Base-by-base conservation (phyloP, 2,329 filamentous ascomycete species). In the Pezicula radicicola region DNA sequence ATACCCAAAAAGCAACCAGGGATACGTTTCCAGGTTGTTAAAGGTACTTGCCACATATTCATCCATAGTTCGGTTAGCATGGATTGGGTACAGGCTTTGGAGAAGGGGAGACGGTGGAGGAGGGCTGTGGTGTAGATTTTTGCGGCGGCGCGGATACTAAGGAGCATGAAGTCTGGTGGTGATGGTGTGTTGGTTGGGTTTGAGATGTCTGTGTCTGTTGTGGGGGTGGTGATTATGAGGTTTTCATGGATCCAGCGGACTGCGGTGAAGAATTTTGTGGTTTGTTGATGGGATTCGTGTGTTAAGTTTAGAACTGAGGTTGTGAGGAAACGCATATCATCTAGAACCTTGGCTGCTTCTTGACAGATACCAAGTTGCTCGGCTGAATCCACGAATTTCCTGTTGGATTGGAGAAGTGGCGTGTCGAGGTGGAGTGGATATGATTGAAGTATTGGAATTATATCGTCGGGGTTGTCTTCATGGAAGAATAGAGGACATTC, bases 1-100 rank as follows among this genome's bases (percentile, higher is more conserved):
- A 68, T 50, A 64, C 65, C 68, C 19, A 66, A 52, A 46, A 66
- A 68, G 1, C 67, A 59, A 3, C 66, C 67, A 0, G 66, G 67
- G 3, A 63, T 61, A 16, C 50, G 45, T 49, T 67, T 68, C 67
- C 67, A 69, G 3, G 56, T 48, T 15, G 54, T 57, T 4, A 68
- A 48, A 8, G 57, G 59, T 6, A 68, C 60, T 8, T 47, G 49
- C 50, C 59, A 60, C 52, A 68, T 61, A 2, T 51, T 57, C 18
- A 46, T 43, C 52, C 62, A 68, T 7, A 68, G 58, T 25, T 55
- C 46, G 7, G 54, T 52, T 1, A 64, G 52, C 7, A 57, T 33
- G 18, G 35, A n/a, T 3, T 33, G 18, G 18, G 55, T 58, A 7
- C 62, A 61, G 27, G 63, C 55, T 33, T 48, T 30, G 7, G 67